A percentile compares a stretch with the other conserved stretches of the same genome.
Conservation (phyloP, 352 stramenopile species). For the Phytopythium ostracodes region DNA sequence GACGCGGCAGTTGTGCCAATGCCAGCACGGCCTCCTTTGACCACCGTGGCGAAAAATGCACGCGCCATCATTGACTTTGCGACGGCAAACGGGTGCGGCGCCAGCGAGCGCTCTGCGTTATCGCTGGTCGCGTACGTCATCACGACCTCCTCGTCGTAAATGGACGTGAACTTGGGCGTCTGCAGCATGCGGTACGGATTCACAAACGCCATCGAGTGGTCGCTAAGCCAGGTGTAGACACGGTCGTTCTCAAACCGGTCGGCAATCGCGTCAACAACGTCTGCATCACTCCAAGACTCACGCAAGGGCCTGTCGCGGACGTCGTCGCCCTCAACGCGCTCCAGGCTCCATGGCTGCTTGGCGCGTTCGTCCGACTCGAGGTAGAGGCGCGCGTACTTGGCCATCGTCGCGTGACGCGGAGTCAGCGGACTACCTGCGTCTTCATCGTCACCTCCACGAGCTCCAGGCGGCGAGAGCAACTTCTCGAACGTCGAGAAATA, state of each 20-base stretch:
- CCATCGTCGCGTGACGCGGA: conserved; percentile 59
- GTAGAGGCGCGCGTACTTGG: conserved; percentile 80
- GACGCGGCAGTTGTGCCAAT: too few relatives aligned
- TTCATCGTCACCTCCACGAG: background rate
- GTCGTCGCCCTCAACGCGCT: conserved; percentile 38
- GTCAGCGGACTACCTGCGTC: conserved; percentile 25
- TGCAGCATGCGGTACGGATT: conserved; percentile 77
- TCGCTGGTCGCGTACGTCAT: conserved; percentile 51
- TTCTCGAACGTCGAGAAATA: conserved; percentile 76
- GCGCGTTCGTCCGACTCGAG: conserved; percentile 51
- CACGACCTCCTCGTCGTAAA: conserved; percentile 79
- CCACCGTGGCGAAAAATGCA: background rate
- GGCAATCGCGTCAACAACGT: conserved; percentile 17
- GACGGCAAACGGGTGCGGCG: conserved; percentile 71
- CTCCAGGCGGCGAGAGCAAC: conserved; percentile 14
- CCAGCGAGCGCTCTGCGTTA: conserved; percentile 29
- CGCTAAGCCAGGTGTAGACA: conserved; percentile 59
- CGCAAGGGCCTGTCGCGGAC: conserved; percentile 12
- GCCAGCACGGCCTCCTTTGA: background rate
- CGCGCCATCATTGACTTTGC: conserved; percentile 31
- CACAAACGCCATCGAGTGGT: conserved; percentile 61
- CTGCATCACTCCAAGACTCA: conserved; percentile 4
- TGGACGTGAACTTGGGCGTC: conserved; percentile 71
- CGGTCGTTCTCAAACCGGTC: conserved; percentile 41
- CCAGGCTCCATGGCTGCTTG: conserved; percentile 55